Percentiles rank a stretch among this genome's conserved stretches.
These are phyloP conservation scores for Lactarius hatsudake DNA, from an alignment of 768 basidiomycete genomes.

Conservation along the genomic window DNA sequence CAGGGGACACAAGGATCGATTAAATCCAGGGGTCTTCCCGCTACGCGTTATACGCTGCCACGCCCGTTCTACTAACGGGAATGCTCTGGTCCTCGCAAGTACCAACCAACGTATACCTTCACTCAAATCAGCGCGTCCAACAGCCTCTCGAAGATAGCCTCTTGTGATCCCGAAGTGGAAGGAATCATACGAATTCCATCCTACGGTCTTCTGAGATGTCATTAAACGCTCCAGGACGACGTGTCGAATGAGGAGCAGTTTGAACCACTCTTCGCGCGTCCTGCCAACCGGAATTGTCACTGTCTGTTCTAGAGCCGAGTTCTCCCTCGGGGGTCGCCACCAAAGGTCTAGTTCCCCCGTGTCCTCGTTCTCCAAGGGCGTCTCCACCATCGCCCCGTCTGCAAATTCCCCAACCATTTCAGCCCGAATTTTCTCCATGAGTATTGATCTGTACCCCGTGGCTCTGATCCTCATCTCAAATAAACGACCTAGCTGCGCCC, in stretches of 20 bases:
- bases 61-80: background rate
- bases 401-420: background rate
- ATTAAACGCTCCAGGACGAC: background rate
- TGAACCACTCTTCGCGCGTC: rapidly evolving
- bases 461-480: background rate
- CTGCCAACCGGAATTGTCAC: background rate
- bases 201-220: background rate
- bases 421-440: background rate
- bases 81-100: background rate
- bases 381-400: background rate
- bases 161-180: background rate
- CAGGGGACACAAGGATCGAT: background rate
- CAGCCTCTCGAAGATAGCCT: background rate
- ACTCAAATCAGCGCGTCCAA: background rate
- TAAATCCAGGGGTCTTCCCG: background rate
- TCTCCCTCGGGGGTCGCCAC: too few relatives aligned
- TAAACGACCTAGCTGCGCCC: background rate
- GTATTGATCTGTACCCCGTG: rapidly evolving
- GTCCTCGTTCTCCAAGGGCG: background rate
- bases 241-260: background rate
- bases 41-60: background rate
- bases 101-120: background rate
- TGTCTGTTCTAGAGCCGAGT: too few relatives aligned
- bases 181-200: background rate
- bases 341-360: rapidly evolving